Conservation (phyloP, 331 rosid species). For the Acacia concinna region DNA sequence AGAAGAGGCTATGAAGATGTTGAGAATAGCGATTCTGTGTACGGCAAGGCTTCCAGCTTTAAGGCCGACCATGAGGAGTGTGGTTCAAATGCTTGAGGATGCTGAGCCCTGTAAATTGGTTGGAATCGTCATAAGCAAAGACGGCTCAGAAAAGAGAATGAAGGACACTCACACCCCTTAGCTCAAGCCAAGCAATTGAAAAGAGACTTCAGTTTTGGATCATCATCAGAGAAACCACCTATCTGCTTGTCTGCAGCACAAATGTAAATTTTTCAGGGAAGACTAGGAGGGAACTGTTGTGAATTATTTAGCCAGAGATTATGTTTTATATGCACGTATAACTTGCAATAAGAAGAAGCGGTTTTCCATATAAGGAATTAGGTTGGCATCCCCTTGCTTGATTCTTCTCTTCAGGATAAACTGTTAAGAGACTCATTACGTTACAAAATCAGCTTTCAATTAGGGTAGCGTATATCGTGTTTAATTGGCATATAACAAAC, state of each 20-base stretch:
- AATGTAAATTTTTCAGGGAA: slow-evolving; percentile 27
- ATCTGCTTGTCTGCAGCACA: not conserved
- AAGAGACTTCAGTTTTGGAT: not conserved
- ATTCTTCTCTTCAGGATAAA: not conserved
- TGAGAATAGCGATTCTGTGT: slow-evolving; percentile 70
- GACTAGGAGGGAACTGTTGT: not conserved
- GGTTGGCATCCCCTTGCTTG: too few relatives aligned
- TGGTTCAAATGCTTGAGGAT: slow-evolving; percentile 83
- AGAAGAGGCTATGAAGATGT: slow-evolving; percentile 72
- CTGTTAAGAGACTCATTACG: not conserved
- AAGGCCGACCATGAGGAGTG: slow-evolving; percentile 86
- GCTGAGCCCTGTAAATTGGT: slow-evolving; percentile 64
- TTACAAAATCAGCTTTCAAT: not conserved
- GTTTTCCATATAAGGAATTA: not conserved
- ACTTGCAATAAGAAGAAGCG: not conserved
- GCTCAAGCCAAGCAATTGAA: not conserved
- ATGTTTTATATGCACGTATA: not conserved
- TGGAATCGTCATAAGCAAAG: slow-evolving; percentile 61
- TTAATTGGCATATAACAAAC: not conserved
- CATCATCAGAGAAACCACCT: not conserved
- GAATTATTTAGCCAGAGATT: slow-evolving; percentile 12
- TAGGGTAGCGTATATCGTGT: not conserved
- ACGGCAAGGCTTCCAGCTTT: slow-evolving; percentile 61
- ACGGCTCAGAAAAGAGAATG: slow-evolving; percentile 40
- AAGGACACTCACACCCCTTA: slow-evolving; percentile 25